Evolutionary conservation across 208 protist genomes (phyloP), one percentile per base, ranked within the genome.

Genomic region (Crithidia fasciculata): DNA sequence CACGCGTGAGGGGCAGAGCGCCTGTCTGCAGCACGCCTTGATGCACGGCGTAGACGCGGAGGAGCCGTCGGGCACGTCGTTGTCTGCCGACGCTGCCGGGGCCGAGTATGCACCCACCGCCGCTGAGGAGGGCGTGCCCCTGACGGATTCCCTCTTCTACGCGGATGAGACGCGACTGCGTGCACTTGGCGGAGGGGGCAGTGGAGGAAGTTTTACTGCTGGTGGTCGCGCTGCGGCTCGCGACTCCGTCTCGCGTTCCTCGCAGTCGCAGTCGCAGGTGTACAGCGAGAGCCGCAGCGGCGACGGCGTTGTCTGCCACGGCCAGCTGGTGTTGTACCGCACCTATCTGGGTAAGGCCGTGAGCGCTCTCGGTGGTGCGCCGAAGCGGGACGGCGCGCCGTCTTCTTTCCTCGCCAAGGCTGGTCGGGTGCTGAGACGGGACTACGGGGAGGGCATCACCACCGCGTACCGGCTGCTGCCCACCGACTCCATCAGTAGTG

Each of bases 111-210:
- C 59, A 9, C 75, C 64, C 7, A 45, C 72, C 3, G 59, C 78
- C n/a, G 45, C 64, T 36, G 70, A 71, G n/a, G 82, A 94, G 40
- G 92, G 92, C 36, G 80, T 98, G 5, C 88, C 93, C 0, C 78
- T 98, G 5, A 96, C 90, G 6, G 96, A 98, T 74, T 95, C 88
- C 57, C 80, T 97, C 41, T 95, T 90, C 71, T 81, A 92, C 59
- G 88, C 89, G 5, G 92, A 98, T 55, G 85, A 96, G 71, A 85
- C 74, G 47, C 88, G 92, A 8, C 78, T 97, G 45, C 69, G 69
- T 6, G 64, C 54, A 10, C 50, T 76, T 45, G 53, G 65, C 12
- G 63, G 79, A 8, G 58, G 28, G 76, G 81, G 18, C 70, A 76
- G 49, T 1, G 68, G 12, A 18, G 52, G n/a, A 2, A 56, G 9